Conservation (phyloP, 164 flowering plant species). For the Cinnamomum chago region DNA sequence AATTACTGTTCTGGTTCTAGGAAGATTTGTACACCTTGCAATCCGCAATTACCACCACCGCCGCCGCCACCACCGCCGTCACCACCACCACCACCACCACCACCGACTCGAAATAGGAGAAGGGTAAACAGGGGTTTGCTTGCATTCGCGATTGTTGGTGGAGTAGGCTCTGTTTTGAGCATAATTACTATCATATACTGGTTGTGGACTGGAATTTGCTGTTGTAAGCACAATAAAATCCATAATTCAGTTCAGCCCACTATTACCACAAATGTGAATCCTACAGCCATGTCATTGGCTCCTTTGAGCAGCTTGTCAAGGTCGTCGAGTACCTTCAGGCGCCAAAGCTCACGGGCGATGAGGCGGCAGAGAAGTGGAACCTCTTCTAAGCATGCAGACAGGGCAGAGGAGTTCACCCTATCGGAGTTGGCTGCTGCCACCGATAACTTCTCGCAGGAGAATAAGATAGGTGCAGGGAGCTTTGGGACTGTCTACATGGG, state of each 20-base stretch:
- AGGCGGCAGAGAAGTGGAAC: constrained; percentile 92
- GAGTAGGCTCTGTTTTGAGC: constrained; percentile 61
- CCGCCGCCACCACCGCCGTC: background rate
- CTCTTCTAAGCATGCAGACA: constrained; percentile 69
- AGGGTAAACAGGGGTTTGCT: constrained; percentile 44
- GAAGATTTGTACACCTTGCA: constrained; percentile 49
- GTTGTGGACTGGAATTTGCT: constrained; percentile 66
- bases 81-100: background rate
- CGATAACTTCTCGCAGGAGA: constrained; percentile 53
- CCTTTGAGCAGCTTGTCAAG: constrained; percentile 42
- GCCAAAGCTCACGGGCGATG: constrained; percentile 71
- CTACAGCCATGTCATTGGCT: constrained; percentile 19
- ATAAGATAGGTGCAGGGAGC: constrained; percentile 89
- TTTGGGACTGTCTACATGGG: constrained; percentile 85
- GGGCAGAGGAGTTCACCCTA: constrained; percentile 74
- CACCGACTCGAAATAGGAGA: constrained; percentile 16
- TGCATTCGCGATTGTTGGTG: constrained; percentile 75
- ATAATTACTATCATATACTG: constrained; percentile 57
- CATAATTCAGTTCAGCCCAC: constrained; percentile 96
- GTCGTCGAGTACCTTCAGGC: constrained; percentile 63
- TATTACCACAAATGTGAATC: constrained; percentile 21
- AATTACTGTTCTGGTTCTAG: constrained; percentile 59
- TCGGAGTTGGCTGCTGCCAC: constrained; percentile 75
- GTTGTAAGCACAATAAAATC: constrained; percentile 69
- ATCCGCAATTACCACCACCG: background rate